Evolutionary conservation across 371 early-diverging fungal species (phyloP).

Genomic region (Mortierella sp.): DNA sequence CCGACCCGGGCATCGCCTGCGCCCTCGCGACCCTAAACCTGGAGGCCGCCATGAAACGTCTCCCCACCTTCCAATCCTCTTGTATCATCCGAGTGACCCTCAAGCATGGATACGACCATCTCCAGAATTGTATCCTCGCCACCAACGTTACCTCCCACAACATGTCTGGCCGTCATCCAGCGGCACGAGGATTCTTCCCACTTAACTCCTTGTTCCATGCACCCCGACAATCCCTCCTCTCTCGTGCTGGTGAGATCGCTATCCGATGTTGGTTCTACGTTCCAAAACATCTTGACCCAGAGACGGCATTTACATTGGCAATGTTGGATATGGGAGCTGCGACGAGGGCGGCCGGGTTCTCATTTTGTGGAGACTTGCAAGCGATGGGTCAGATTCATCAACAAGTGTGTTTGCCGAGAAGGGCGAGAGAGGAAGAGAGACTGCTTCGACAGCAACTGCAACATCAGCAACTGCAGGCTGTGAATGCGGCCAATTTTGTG

Average conservation of each 20-base stretch:
- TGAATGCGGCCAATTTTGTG: background rate
- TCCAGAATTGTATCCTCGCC: background rate
- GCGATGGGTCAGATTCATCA: background rate
- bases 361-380: background rate
- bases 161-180: background rate
- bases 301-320: background rate
- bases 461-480: no score
- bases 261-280: background rate
- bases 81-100: background rate
- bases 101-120: background rate
- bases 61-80: background rate
- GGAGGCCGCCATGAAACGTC: background rate
- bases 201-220: background rate
- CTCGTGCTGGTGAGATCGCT: background rate
- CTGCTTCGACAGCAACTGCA: background rate
- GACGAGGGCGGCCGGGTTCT: background rate
- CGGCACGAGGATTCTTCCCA: background rate
- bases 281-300: background rate
- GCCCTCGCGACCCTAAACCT: background rate
- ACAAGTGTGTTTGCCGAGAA: background rate
- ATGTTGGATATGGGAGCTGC: background rate
- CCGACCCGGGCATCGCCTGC: background rate
- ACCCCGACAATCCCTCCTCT: background rate
- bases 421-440: background rate
- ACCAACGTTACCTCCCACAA: no score